Conservation (phyloP, 768 basidiomycete genomes). For the Amanita muscaria region DNA sequence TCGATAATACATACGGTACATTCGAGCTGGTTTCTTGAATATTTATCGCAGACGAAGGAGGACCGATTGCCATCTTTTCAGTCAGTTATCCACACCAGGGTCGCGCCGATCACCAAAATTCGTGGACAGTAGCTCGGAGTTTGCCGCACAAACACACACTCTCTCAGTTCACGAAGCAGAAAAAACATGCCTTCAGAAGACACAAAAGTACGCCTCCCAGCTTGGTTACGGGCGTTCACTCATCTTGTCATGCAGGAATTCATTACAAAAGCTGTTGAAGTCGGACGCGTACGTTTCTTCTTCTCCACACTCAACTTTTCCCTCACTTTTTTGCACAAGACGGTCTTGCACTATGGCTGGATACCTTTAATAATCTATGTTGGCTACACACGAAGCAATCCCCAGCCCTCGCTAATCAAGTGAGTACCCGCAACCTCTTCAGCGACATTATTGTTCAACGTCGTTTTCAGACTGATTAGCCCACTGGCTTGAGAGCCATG, state of each 20-base stretch:
- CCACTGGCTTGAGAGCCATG: slow-evolving; percentile 62
- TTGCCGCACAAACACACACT: slow-evolving; percentile 25
- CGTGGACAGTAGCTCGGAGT: slow-evolving; percentile 21
- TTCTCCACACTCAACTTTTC: background rate
- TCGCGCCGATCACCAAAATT: slow-evolving; percentile 19
- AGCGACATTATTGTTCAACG: background rate
- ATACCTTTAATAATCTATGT: slow-evolving; percentile 95
- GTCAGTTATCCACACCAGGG: background rate
- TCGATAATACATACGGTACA: slow-evolving; percentile 27
- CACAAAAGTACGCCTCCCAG: slow-evolving; percentile 55
- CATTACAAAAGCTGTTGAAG: slow-evolving; percentile 71
- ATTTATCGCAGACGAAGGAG: slow-evolving; percentile 42
- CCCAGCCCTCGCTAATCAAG: slow-evolving; percentile 95
- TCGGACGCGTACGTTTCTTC: slow-evolving; percentile 59
- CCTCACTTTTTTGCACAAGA: slow-evolving; percentile 34
- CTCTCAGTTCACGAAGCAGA: slow-evolving; percentile 15
- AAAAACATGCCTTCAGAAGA: slow-evolving; percentile 79
- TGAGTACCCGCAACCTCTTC: slow-evolving; percentile 31
- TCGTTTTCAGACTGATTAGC: slow-evolving; percentile 70
- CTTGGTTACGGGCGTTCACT: background rate
- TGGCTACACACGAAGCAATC: slow-evolving; percentile 87
- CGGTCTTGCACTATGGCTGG: slow-evolving; percentile 90
- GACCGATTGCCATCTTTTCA: slow-evolving; percentile 36
- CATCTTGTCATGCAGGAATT: slow-evolving; percentile 47
- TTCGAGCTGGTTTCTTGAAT: slow-evolving; percentile 30